Base-by-base conservation (phyloP, 164 flowering plant species). In the Nelumbo lutea region DNA sequence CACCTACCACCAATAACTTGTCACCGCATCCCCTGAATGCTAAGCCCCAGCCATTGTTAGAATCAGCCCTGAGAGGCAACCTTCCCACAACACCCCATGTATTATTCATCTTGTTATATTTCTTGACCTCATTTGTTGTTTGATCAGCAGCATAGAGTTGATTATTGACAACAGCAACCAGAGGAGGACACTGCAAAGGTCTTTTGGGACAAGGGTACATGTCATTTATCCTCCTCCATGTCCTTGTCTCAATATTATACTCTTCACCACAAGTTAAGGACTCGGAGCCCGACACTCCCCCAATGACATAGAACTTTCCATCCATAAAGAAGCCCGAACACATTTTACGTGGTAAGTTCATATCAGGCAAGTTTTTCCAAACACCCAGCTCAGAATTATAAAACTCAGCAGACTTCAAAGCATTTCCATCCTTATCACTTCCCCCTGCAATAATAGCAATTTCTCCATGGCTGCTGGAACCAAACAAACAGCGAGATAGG, bases 251-350 rank as follows among this genome's bases (percentile, higher is more conserved):
- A 50, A 77, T 39, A 68, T 79, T 58, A 67, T 74, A 79, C 69
- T 77, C 82, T 61, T 82, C 84, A 0, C 81, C 84, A 69, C 80
- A 79, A 46, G 81, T 82, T 27, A 82, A 68, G 38, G 70, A 50
- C 1, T 70, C 71, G 15, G 64, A n/a, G 50, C 66, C 66, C 5
- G 68, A 68, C 66, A 76, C 68, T 44, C 78, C 82, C 52, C 82
- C 82, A 65, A 82, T 79, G 8, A 82, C 81, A 66, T 78, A 76
- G 61, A 78, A 81, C 39, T 78, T 81, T 6, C 75, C 77, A 68
- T 81, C 84, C 84, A 81, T 79, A 43, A 82, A 82, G 27, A 82
- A 79, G 9, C 76, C 84, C 3, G 84, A 79, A 64, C 84, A 79
- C 57, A 82, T 9, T 50, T 79, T 79, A 15, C 84, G 66, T 9